A percentile compares a stretch with the other conserved stretches of the same genome.
These are phyloP conservation scores for Cytospora piceicola DNA, from an alignment of 2,329 filamentous ascomycete species.

Conservation along the genomic window DNA sequence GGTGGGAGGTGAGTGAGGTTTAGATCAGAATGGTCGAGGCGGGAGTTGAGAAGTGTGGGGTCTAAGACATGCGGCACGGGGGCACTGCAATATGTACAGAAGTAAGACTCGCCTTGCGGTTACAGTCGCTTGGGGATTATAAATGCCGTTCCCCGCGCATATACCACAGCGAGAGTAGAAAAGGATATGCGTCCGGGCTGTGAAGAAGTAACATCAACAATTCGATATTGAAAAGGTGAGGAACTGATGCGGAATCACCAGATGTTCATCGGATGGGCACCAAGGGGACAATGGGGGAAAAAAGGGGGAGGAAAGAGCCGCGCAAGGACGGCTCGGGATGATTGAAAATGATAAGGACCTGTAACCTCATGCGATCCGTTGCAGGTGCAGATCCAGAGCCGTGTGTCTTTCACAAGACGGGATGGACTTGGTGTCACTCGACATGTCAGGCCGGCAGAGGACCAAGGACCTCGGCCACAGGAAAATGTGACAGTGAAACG, in stretches of 20 bases:
- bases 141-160: background rate
- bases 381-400: background rate
- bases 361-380: background rate
- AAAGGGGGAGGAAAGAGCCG: too few species aligned
- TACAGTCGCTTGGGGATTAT: background rate
- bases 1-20: background rate
- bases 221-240: background rate
- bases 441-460: background rate
- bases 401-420: background rate
- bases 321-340: background rate
- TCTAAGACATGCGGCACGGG: background rate
- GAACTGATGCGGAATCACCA: background rate
- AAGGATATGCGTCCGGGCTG: background rate
- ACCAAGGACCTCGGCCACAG: background rate
- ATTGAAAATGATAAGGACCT: background rate
- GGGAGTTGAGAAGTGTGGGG: background rate
- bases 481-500: background rate
- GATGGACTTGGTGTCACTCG: background rate
- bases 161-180: background rate
- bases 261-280: background rate
- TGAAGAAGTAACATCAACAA: background rate
- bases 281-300: background rate
- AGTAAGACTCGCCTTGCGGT: background rate
- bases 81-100: constrained; percentile 1
- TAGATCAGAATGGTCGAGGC: background rate